Evolutionary conservation across 2,329 filamentous ascomycete species (phyloP).

Genomic region (Cladophialophora yegresii): DNA sequence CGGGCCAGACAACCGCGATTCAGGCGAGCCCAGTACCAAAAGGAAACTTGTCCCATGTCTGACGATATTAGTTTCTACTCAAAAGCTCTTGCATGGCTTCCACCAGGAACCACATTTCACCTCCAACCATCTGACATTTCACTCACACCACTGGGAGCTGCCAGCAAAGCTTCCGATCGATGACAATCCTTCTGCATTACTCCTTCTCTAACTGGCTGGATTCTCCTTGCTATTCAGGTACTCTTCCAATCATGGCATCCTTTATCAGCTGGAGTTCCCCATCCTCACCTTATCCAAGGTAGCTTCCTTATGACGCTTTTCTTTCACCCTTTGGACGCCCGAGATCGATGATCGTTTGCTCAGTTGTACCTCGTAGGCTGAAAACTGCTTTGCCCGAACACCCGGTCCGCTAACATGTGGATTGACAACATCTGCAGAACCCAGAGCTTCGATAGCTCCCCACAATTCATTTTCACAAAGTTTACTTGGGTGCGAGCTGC

Average conservation of each 20-base stretch:
- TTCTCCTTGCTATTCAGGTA: slow-evolving; percentile 20
- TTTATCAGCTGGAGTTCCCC: background rate
- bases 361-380: background rate
- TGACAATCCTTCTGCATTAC: slow-evolving; percentile 16
- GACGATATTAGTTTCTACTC: background rate
- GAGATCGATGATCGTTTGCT: slow-evolving; percentile 15
- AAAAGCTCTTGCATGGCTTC: background rate
- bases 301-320: slow-evolving; percentile 3
- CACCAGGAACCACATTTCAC: slow-evolving; percentile 6
- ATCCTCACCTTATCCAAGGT: slow-evolving; percentile 5
- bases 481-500: slow-evolving; percentile 9
- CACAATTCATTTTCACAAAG: background rate
- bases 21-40: background rate
- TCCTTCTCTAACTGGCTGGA: slow-evolving; percentile 7
- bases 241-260: slow-evolving; percentile 23
- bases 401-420: slow-evolving; percentile 18
- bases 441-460: background rate
- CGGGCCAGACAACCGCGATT: background rate
- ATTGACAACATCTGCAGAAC: background rate
- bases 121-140: slow-evolving; percentile 7
- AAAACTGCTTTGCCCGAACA: background rate
- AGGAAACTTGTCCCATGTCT: background rate
- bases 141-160: slow-evolving; percentile 8
- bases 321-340: slow-evolving; percentile 11
- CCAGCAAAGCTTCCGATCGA: slow-evolving; percentile 23